A percentile compares a stretch with the other conserved stretches of the same genome.
Conservation (phyloP, 2,329 filamentous ascomycete species). For the Sarocladium strictum region DNA sequence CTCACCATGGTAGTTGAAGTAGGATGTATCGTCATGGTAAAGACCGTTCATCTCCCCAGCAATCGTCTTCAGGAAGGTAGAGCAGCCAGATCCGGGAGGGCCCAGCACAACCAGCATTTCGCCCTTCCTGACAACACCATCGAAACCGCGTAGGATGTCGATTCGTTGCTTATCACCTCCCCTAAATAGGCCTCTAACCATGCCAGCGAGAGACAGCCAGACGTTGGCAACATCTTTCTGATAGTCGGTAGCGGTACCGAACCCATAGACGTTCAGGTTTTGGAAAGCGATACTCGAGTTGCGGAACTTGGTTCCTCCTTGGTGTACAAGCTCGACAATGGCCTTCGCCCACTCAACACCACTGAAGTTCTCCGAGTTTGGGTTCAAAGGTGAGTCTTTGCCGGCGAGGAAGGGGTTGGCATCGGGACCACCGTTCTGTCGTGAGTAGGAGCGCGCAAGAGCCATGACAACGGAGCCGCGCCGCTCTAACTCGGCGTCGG, state of each 20-base stretch:
- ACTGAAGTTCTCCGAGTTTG: slow-evolving; percentile 46
- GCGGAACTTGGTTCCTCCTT: slow-evolving; percentile 49
- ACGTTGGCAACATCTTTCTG: slow-evolving; percentile 62
- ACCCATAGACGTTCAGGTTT: slow-evolving; percentile 64
- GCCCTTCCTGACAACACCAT: slow-evolving; percentile 62
- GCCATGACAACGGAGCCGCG: slow-evolving; percentile 47
- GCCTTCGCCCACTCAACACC: slow-evolving; percentile 55
- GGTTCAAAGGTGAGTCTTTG: slow-evolving; percentile 47
- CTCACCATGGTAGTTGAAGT: slow-evolving; percentile 76
- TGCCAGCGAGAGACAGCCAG: slow-evolving; percentile 42
- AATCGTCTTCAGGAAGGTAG: slow-evolving; percentile 79
- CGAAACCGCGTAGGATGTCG: slow-evolving; percentile 62
- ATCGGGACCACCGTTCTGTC: slow-evolving; percentile 33
- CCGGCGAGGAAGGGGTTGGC: slow-evolving; percentile 45
- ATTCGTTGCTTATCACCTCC: slow-evolving; percentile 49
- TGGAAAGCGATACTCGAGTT: slow-evolving; percentile 60
- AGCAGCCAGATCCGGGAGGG: slow-evolving; percentile 69
- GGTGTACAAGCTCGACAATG: slow-evolving; percentile 45
- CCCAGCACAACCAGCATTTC: slow-evolving; percentile 74
- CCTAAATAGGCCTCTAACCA: slow-evolving; percentile 46
- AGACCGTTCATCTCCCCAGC: slow-evolving; percentile 80
- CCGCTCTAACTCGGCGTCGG: slow-evolving; percentile 39
- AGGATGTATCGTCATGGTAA: slow-evolving; percentile 60
- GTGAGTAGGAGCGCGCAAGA: slow-evolving; percentile 51
- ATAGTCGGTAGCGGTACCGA: slow-evolving; percentile 62